These are phyloP conservation scores for Sanguinoderma infundibulare DNA, from an alignment of 1,284 basidiomycete genomes.

Conservation along the genomic window DNA sequence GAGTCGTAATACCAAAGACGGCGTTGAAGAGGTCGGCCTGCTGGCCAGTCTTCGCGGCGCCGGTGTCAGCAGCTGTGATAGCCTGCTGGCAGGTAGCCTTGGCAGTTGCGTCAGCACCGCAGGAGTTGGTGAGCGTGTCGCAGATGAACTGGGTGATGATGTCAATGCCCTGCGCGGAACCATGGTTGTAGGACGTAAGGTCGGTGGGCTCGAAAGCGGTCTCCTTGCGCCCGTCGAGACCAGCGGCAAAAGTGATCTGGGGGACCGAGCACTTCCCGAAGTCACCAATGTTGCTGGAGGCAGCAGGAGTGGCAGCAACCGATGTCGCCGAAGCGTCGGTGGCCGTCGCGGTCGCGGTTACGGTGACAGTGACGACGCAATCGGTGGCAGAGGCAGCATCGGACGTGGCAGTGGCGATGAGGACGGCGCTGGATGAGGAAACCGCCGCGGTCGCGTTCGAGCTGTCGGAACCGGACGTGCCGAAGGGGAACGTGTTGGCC, in stretches of 20 bases:
- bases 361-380: slow-evolving; percentile 21
- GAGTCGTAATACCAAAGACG: slow-evolving; percentile 50
- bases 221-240: slow-evolving; percentile 63
- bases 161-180: slow-evolving; percentile 55
- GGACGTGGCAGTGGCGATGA: slow-evolving; percentile 15
- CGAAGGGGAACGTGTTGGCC: slow-evolving; percentile 57
- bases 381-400: slow-evolving; percentile 1
- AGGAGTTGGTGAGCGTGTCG: slow-evolving; percentile 54
- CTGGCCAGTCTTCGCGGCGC: slow-evolving; percentile 48
- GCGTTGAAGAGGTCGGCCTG: slow-evolving; percentile 66
- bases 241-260: slow-evolving; percentile 62
- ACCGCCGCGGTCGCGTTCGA: slow-evolving; percentile 7
- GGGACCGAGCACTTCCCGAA: slow-evolving; percentile 63
- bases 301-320: slow-evolving; percentile 28
- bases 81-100: slow-evolving; percentile 52
- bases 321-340: slow-evolving; percentile 25
- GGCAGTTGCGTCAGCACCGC: slow-evolving; percentile 56
- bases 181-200: slow-evolving; percentile 50
- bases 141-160: slow-evolving; percentile 63
- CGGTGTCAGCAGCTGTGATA: slow-evolving; percentile 46
- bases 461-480: slow-evolving; percentile 26
- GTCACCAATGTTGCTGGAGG: slow-evolving; percentile 43
- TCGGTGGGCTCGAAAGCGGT: slow-evolving; percentile 56
- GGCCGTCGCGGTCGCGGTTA: slow-evolving; percentile 20
- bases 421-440: neutral